Evolutionary conservation across 2,329 filamentous ascomycete species (phyloP), one percentile per base, ranked within the genome.

Genomic region (Botryotinia globosa): DNA sequence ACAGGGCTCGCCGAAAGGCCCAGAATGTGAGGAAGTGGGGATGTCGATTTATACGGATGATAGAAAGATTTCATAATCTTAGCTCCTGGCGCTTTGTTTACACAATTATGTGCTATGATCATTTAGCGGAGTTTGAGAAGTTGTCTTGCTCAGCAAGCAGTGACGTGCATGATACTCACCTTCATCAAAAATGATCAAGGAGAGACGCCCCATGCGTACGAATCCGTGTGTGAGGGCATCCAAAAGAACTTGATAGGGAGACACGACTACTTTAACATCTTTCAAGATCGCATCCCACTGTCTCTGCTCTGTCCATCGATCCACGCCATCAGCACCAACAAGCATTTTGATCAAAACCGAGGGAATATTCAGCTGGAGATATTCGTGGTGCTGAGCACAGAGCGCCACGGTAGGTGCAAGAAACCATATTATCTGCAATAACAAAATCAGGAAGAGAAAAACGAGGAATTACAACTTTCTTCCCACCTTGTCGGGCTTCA

Each of bases 351-450:
- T 82, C 68, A 86, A 84, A 72, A 87, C 84, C 1, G 82, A 77
- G 18, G 88, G 86, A 3, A 93, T 86, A 73, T 93, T 89, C 1
- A 84, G 80, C 16, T 83, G 81, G 66, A 95, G 85, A 32, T 89
- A 88, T 3, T 84, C 81, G 76, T 85, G 84, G 78, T 94, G 92
- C 76, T 95, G 92, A 9, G 83, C 78, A 72, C 90, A 91, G 0
- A 95, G 84, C 1, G 87, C 83, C 6, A 93, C 86, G 0, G 90
- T 94, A 0, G 92, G 91, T 0, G 90, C 87, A 58, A 93, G 82
- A 77, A 94, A 93, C 92, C 92, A 95, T 16, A 92, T 84, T 6
- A 89, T 80, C 89, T 75, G 37, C 37, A 42, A 39, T 16, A 79
- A 80, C 45, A 44, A 16, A 14, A 39, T 73, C 48, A 77, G 74